Conservation (phyloP, 2,329 filamentous ascomycete genomes). For the Orbilia javanica region DNA sequence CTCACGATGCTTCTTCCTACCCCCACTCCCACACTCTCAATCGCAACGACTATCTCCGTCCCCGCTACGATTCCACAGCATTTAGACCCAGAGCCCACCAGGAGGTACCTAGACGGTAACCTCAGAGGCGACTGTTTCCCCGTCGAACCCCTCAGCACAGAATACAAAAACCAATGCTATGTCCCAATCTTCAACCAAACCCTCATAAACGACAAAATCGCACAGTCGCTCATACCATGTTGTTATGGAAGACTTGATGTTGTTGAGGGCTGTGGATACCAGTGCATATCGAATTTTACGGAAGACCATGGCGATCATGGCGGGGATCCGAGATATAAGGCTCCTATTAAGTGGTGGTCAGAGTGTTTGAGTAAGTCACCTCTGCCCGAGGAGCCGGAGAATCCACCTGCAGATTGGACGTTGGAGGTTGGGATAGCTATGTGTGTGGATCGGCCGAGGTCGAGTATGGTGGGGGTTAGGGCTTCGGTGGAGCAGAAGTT, state of each 20-base stretch:
- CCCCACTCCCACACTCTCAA: background rate
- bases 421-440: background rate
- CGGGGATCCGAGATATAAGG: background rate
- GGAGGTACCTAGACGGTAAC: background rate
- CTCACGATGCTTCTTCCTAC: background rate
- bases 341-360: conserved; percentile 1
- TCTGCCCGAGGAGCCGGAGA: background rate
- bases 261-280: conserved; percentile 36
- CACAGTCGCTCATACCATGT: conserved; percentile 4
- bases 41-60: background rate
- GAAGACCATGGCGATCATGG: background rate
- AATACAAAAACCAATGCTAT: conserved; percentile 23
- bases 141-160: conserved; percentile 7
- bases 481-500: background rate
- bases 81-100: background rate
- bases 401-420: background rate
- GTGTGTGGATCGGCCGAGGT: background rate
- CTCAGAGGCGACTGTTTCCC: conserved; percentile 13
- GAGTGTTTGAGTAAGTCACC: background rate
- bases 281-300: conserved; percentile 28
- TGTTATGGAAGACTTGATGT: conserved; percentile 30
- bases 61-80: background rate
- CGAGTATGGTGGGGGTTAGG: background rate
- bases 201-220: conserved; percentile 9
- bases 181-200: background rate